Base-by-base conservation (phyloP, 345 rosid genomes). In the Eucalyptus regnans region DNA sequence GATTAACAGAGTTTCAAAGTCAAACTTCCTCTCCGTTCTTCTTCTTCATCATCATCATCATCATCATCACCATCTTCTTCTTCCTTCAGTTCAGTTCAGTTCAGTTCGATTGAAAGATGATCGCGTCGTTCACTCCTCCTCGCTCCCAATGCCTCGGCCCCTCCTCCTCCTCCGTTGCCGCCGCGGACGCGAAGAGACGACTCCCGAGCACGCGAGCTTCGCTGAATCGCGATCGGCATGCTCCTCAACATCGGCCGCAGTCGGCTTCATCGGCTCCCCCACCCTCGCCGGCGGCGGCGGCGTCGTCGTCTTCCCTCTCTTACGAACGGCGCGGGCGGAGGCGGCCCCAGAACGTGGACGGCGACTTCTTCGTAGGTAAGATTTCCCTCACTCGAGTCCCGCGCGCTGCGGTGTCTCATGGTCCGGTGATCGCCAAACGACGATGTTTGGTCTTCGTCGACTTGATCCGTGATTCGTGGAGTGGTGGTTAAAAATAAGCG, bases 291-390 rank as follows among this genome's bases (percentile, higher is more conserved):
- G 22, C 81, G 23, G 5, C 6, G 51, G 6, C 52, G 52, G 3
- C 52, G 56, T 4, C 79, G n/a, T 79, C 62, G 41, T 33, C 81
- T 58, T 7, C 79, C 0, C 33, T 15, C 37, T 44, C 83, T 50
- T 54, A 12, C 18, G 76, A 18, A 15, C 20, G 84, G 51, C 89
- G 90, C 44, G 86, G 89, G 89, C 51, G 89, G 58, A 89, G 92
- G 87, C 92, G 94, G 52, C 86, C 87, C 14, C 94, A 95, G 90
- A 95, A 94, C 60, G 93, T 91, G 7, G 90, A 95, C 27, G 97
- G 96, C 8, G 95, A 94, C 79, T 93, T 95, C 76, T 95, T 91
- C 31, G 95, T 94, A 6, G 96, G 96, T 94, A 92, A 51, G 50
- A 66, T 18, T 68, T 50, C 81, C 3, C 87, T 80, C 62, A 23